Evolutionary conservation across 345 rosid species (phyloP).

Genomic region (Excoecaria agallocha): DNA sequence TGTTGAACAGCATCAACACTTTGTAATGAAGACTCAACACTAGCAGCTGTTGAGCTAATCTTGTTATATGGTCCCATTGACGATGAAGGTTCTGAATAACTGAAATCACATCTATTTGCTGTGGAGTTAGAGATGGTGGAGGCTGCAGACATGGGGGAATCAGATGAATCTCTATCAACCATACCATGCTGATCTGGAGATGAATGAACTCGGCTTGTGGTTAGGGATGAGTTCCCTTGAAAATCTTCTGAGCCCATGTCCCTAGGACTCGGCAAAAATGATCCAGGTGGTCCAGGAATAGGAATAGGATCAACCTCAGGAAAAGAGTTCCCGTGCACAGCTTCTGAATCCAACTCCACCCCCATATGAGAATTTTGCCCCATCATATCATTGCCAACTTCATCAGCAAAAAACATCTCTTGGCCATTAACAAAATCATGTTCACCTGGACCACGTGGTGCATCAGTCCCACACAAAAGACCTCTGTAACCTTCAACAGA

Average conservation of each 20-base stretch:
- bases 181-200: constrained; percentile 69
- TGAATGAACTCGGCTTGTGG: constrained; percentile 73
- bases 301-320: constrained; percentile 90
- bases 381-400: constrained; percentile 38
- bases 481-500: constrained; percentile 40
- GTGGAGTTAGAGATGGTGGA: constrained; percentile 70
- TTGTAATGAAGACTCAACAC: constrained; percentile 33
- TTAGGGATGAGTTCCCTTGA: constrained; percentile 86
- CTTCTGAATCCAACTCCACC: constrained; percentile 44
- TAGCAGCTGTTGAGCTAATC: constrained; percentile 24
- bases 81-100: constrained; percentile 37
- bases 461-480: constrained; percentile 38
- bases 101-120: constrained; percentile 38
- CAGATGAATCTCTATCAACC: constrained; percentile 70
- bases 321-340: constrained; percentile 48
- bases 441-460: constrained; percentile 22
- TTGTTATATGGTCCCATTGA: constrained; percentile 38
- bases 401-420: constrained; percentile 52
- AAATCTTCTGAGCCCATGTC: constrained; percentile 84
- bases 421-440: constrained; percentile 39
- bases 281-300: constrained; percentile 97
- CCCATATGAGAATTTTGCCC: constrained; percentile 32
- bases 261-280: constrained; percentile 92
- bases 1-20: constrained; percentile 40
- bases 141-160: constrained; percentile 76